Percentiles rank a stretch among this genome's conserved stretches.
phyloP scores from a whole-genome alignment of 225 moss, liverwort and hornwort species.

The Rhytidiadelphus loreus region DNA sequence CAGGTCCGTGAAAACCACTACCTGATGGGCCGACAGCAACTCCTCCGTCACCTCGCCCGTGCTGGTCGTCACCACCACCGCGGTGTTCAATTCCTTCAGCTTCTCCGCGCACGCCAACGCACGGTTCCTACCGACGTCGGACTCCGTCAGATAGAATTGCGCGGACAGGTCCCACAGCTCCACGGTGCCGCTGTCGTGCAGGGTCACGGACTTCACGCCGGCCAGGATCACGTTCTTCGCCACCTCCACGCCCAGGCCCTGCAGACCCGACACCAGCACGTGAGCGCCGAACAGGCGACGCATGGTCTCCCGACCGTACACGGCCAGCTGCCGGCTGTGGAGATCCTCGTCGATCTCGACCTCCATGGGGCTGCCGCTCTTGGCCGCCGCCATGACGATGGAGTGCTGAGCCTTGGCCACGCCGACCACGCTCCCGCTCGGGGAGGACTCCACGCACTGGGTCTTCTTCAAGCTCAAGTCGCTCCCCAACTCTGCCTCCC shows the following conservation, averaged over 20 bases:
- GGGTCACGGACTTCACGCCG: conserved; percentile 86
- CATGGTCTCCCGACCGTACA: conserved; percentile 97
- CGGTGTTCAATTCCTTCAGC: conserved; percentile 78
- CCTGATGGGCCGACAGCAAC: conserved; percentile 38
- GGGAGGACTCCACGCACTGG: conserved; percentile 10
- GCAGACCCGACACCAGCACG: conserved; percentile 72
- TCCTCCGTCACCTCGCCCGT: conserved; percentile 55
- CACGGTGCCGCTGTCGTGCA: conserved; percentile 66
- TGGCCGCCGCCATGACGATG: conserved; percentile 68
- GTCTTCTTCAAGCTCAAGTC: conserved; percentile 46
- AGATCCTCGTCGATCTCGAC: conserved; percentile 98
- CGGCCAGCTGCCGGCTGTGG: conserved; percentile 98
- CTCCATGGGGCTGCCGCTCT: conserved; percentile 45
- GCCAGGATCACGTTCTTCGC: conserved; percentile 92
- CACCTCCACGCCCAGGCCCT: conserved; percentile 84
- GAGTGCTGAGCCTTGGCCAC: conserved; percentile 55
- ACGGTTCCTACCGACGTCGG: conserved; percentile 74
- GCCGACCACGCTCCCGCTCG: conserved; percentile 35
- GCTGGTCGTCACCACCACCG: conserved; percentile 45
- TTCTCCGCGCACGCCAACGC: conserved; percentile 71
- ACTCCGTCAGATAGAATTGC: conserved; percentile 71
- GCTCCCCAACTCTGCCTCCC: conserved; percentile 71
- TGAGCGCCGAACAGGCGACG: conserved; percentile 90
- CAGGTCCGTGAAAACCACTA: conserved; percentile 79
- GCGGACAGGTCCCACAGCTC: conserved; percentile 79